A percentile compares a stretch with the other conserved stretches of the same genome.
phyloP scores from a whole-genome alignment of 1,284 basidiomycete genomes.

The Moesziomyces antarcticus region DNA sequence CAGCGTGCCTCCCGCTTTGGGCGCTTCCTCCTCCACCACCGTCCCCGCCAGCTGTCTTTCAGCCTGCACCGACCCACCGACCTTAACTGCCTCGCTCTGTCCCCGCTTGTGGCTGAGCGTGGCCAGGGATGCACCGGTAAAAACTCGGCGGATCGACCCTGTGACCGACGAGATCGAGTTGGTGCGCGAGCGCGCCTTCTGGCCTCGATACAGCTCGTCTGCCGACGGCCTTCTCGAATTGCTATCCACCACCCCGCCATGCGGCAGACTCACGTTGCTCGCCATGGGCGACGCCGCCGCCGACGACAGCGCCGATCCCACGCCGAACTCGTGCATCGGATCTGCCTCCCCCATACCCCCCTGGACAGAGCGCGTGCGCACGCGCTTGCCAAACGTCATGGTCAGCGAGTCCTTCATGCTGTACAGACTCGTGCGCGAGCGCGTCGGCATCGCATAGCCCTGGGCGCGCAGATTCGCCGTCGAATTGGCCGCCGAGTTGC shows the following conservation, averaged over 20 bases:
- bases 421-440: conserved; percentile 33
- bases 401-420: conserved; percentile 45
- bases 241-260: conserved; percentile 8
- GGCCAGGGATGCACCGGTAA: conserved; percentile 26
- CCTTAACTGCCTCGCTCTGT: conserved; percentile 27
- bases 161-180: conserved; percentile 40
- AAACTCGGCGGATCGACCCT: conserved; percentile 40
- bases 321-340: conserved; percentile 14
- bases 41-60: conserved; percentile 23
- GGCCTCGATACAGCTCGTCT: conserved; percentile 7
- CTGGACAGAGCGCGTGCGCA: conserved; percentile 30
- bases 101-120: conserved; percentile 27
- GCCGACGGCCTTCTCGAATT: conserved; percentile 12
- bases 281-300: conserved; percentile 28
- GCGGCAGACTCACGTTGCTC: conserved; percentile 26
- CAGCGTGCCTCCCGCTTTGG: conserved; percentile 25
- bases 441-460: conserved; percentile 14
- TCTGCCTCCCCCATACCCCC: conserved; percentile 19
- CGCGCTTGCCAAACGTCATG: conserved; percentile 31
- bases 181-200: conserved; percentile 26
- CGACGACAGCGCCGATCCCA: conserved; percentile 19
- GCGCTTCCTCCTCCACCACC: background rate
- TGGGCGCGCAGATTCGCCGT: conserved; percentile 19
- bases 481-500: conserved; percentile 30
- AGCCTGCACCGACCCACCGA: conserved; percentile 20